Base-by-base conservation (phyloP, 2,329 filamentous ascomycete genomes). In the Chaetomium sp. region DNA sequence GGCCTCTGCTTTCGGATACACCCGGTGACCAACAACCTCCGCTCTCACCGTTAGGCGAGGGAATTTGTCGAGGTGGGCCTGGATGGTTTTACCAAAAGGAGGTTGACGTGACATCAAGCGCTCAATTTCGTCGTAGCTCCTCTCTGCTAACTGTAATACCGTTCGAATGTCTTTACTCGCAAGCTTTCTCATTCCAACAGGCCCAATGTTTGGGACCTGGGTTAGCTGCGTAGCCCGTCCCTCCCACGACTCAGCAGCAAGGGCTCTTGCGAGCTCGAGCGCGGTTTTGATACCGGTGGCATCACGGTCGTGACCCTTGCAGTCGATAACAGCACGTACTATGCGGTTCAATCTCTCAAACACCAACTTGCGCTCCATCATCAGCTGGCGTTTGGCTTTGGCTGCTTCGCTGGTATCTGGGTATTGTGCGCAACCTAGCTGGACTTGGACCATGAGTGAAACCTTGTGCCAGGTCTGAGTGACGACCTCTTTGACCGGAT, bases 201-300 rank as follows among this genome's bases (percentile, higher is more conserved):
- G 75, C 0, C 94, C 94, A 58, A 97, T 81, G 2, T 84, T 81
- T 0, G 88, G 83, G 1, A 99, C 79, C 68, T 97, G 92, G 58
- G 87, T 87, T 65, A 99, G 79, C 62, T 96, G 88, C 27, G 87
- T 76, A 0, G 88, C 82, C 2, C 85, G 88, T 37, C 87, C 84
- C 65, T 99, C 94, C 94, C 91, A 96, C 1, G 78, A 76, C 1
- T 80, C 81, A 1, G 91, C 88, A 27, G 82, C 80, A 51, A 97
- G 73, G 61, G 89, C 90, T 55, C 92, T 80, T 48, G 87, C 80
- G 5, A 97, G 78, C 65, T 92, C 87, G 1, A 97, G 77, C 5
- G 87, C 87, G 58, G 85, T 84, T 34, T 80, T 80, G 1, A 84
- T 78, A 1, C 86, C 80, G 4, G 83, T 69, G 0, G 88, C 85